Percentiles rank a stretch among this genome's conserved stretches.
These are phyloP conservation scores for Mycena capillaripes DNA, from an alignment of 768 basidiomycete species.

Conservation along the genomic window DNA sequence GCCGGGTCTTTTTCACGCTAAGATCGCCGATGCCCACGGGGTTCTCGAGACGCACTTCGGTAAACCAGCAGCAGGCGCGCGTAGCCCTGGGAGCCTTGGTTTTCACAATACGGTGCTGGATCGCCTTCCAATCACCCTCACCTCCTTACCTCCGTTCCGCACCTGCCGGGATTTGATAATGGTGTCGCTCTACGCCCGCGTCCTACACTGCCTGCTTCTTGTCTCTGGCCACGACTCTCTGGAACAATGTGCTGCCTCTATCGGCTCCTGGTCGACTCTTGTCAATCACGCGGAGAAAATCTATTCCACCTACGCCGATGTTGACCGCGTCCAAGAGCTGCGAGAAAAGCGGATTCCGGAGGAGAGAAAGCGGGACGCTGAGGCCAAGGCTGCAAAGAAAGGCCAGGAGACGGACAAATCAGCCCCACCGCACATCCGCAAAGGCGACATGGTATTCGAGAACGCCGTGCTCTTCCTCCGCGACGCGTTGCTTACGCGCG, in stretches of 20 bases:
- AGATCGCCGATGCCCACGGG: constrained; percentile 38
- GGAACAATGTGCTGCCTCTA: constrained; percentile 15
- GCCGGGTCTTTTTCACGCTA: constrained; percentile 35
- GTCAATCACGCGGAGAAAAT: constrained; percentile 8
- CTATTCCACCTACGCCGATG: constrained; percentile 23
- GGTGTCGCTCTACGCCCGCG: constrained; percentile 44
- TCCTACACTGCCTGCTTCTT: constrained; percentile 42
- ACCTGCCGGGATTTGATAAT: constrained; percentile 45
- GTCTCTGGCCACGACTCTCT: constrained; percentile 30
- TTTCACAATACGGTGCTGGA: constrained; percentile 38
- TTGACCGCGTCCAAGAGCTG: constrained; percentile 28
- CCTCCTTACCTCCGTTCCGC: constrained; percentile 44
- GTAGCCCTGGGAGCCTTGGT: constrained; percentile 33
- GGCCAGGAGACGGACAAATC: background rate
- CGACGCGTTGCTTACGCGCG: constrained; percentile 41
- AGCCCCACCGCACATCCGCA: background rate
- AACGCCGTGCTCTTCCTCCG: constrained; percentile 45
- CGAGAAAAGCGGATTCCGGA: constrained; percentile 19
- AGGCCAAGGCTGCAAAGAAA: constrained; percentile 7
- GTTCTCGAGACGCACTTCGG: constrained; percentile 36
- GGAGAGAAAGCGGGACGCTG: background rate
- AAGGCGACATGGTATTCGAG: constrained; percentile 41
- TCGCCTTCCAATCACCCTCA: constrained; percentile 42
- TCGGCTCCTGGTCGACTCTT: constrained; percentile 4
- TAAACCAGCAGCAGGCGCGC: constrained; percentile 14